Evolutionary conservation across 2,329 filamentous ascomycete species (phyloP).

Genomic region (Colletotrichum sp.): DNA sequence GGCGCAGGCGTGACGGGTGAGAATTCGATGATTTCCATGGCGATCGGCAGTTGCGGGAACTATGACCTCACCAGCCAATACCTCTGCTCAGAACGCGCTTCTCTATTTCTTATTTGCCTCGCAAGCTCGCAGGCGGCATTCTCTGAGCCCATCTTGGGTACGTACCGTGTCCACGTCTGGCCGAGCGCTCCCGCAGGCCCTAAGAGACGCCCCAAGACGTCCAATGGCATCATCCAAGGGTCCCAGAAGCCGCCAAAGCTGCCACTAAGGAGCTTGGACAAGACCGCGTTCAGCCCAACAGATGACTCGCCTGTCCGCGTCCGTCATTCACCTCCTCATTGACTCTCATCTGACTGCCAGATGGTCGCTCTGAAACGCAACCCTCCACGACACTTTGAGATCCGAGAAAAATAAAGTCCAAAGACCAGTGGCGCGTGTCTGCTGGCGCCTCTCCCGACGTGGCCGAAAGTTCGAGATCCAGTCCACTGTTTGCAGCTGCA

Average conservation of each 20-base stretch:
- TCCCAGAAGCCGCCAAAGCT: conserved; percentile 4
- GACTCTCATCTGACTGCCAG: not conserved
- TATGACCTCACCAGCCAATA: conserved; percentile 23
- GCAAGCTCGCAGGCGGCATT: not conserved
- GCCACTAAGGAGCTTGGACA: conserved; percentile 9
- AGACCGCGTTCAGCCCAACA: conserved; percentile 13
- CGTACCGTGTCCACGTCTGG: not conserved
- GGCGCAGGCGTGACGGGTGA: not conserved
- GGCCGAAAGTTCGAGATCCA: not conserved
- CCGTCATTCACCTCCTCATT: not conserved
- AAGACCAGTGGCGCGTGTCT: not conserved
- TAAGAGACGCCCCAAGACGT: not conserved
- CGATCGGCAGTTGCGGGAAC: conserved; percentile 24
- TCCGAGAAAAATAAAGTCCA: not conserved
- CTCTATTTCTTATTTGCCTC: not conserved
- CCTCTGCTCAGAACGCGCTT: not conserved
- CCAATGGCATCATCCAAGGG: conserved; percentile 22
- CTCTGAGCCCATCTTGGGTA: not conserved
- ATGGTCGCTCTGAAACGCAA: not conserved
- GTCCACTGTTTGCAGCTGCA: not conserved
- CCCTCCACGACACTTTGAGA: not conserved
- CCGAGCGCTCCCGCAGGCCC: not conserved
- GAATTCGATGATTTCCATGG: conserved; percentile 18
- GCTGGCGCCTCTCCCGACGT: conserved; percentile 2
- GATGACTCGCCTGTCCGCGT: not conserved